These are phyloP conservation scores for Heracleum sosnowskyi DNA, from an alignment of 129 eudicot genomes.

Conservation along the genomic window DNA sequence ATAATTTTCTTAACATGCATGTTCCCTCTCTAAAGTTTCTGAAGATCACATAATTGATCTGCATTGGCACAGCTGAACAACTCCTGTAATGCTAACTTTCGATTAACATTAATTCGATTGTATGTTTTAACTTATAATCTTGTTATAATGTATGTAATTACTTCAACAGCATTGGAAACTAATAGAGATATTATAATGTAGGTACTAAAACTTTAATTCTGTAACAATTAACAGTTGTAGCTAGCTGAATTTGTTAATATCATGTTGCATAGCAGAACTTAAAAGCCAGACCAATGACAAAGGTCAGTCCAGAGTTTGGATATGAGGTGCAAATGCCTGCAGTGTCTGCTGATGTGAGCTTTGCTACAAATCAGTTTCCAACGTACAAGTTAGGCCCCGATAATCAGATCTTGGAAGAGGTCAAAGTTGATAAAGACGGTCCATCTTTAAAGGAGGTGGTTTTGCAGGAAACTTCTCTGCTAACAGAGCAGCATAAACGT, in stretches of 20 bases:
- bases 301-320: constrained; percentile 75
- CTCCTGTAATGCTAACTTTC: too few species aligned
- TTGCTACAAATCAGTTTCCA: constrained; percentile 65
- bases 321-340: constrained; percentile 42
- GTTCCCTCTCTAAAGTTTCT: neutral
- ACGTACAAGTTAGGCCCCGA: constrained; percentile 82
- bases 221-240: neutral
- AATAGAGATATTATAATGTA: too few species aligned
- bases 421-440: constrained; percentile 50
- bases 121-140: too few species aligned
- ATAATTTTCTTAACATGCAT: neutral
- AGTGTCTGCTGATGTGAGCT: constrained; percentile 82
- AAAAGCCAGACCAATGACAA: constrained; percentile 50
- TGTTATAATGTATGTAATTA: too few species aligned
- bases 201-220: neutral
- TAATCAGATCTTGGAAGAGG: constrained; percentile 74
- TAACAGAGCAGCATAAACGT: constrained; percentile 86
- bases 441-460: constrained; percentile 87
- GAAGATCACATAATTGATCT: neutral
- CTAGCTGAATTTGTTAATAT: neutral
- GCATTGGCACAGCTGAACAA: too few species aligned
- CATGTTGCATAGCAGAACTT: constrained; percentile 20
- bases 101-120: too few species aligned
- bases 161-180: neutral
- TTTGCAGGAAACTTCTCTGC: constrained; percentile 56